A percentile compares a stretch with the other conserved stretches of the same genome.
phyloP scores from a whole-genome alignment of 2,329 filamentous ascomycete genomes.

The Calycina marina region DNA sequence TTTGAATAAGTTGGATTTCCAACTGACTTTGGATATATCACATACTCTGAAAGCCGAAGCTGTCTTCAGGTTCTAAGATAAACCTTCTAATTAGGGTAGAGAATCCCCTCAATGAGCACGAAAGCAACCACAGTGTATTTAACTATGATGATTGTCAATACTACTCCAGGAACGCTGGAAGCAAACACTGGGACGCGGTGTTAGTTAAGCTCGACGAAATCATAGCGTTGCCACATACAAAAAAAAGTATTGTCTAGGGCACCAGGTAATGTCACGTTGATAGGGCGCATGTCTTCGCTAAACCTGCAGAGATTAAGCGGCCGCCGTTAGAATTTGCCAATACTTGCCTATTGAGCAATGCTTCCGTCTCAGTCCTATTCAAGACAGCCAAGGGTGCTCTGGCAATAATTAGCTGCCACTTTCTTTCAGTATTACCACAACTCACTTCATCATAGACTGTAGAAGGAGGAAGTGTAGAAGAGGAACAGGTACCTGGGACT shows the following conservation, averaged over 20 bases:
- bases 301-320: no score
- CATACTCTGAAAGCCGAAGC: constrained; percentile 32
- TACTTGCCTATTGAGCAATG: constrained; percentile 1
- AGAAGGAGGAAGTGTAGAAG: background rate
- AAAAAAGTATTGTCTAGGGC: constrained; percentile 6
- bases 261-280: background rate
- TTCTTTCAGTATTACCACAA: background rate
- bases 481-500: no score
- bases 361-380: constrained; percentile 8
- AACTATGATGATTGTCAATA: constrained; percentile 4
- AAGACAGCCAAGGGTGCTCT: constrained; percentile 5
- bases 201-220: constrained; percentile 23
- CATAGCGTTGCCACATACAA: constrained; percentile 22
- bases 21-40: constrained; percentile 30
- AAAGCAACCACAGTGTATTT: background rate
- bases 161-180: constrained; percentile 25
- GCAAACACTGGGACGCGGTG: constrained; percentile 25
- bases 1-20: no score
- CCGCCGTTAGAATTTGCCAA: no score
- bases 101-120: background rate
- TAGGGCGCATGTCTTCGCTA: constrained; percentile 1
- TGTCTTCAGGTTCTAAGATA: constrained; percentile 35
- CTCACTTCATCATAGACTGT: background rate
- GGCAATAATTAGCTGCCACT: no score
- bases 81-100: constrained; percentile 24